Evolutionary conservation across 2,329 filamentous ascomycete species (phyloP).

Genomic region (Neopestalotiopsis sp.): DNA sequence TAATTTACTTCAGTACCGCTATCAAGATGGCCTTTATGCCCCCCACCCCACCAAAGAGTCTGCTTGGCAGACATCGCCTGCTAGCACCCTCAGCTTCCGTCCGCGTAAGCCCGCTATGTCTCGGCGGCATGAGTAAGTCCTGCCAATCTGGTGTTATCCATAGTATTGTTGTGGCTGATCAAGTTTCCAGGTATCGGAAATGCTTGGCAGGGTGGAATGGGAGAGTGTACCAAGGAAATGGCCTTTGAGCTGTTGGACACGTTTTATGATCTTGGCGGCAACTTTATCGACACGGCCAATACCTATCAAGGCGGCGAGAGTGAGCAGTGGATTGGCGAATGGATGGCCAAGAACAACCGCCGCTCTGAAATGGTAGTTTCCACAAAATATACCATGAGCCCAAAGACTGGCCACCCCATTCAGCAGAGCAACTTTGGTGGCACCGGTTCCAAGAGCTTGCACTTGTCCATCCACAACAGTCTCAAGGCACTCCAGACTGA

Average conservation of each 20-base stretch:
- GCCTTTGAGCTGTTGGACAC: constrained; percentile 61
- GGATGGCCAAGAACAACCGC: not conserved
- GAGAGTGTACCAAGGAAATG: constrained; percentile 28
- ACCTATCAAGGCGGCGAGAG: constrained; percentile 61
- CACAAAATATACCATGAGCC: constrained; percentile 57
- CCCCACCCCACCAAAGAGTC: not conserved
- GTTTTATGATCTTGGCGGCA: constrained; percentile 61
- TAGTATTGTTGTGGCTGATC: too few relatives aligned
- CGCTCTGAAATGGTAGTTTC: constrained; percentile 53
- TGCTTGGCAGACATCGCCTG: not conserved
- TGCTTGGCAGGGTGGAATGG: too few relatives aligned
- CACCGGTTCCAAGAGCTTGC: constrained; percentile 63
- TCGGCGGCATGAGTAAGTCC: not conserved
- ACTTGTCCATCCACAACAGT: constrained; percentile 55
- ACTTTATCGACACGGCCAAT: constrained; percentile 69
- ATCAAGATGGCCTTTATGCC: too few relatives aligned
- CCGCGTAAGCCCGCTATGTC: not conserved
- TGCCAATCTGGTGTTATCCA: too few relatives aligned
- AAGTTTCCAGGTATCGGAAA: too few relatives aligned
- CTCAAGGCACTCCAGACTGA: constrained; percentile 63
- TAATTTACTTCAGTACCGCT: too few relatives aligned
- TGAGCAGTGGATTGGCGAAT: constrained; percentile 53
- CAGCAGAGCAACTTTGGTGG: constrained; percentile 49
- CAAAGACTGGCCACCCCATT: constrained; percentile 37
- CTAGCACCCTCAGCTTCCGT: not conserved